Conservation (phyloP, 139 green algal species). For the Chlamydomonas sp. region DNA sequence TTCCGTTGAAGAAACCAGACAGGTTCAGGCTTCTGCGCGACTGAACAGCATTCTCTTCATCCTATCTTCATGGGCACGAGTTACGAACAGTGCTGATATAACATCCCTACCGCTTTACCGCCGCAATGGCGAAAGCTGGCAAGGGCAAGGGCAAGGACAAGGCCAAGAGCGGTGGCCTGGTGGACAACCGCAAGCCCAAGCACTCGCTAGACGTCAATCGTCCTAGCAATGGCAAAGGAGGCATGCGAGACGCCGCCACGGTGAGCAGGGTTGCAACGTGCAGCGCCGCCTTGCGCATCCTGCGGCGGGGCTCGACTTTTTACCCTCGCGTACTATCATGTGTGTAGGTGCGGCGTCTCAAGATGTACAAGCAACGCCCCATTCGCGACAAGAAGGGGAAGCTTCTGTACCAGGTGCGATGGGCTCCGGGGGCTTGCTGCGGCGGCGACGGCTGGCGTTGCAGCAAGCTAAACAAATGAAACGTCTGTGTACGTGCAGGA, state of each 20-base stretch:
- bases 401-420: conserved; percentile 80
- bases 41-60: too few species aligned
- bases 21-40: too few species aligned
- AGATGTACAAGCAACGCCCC: conserved; percentile 96
- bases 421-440: too few species aligned
- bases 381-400: conserved; percentile 91
- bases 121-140: conserved; percentile 32
- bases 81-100: too few species aligned
- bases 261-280: conserved; percentile 52
- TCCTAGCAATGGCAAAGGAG: conserved; percentile 63
- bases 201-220: conserved; percentile 80
- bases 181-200: conserved; percentile 82
- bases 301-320: too few species aligned
- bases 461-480: too few species aligned
- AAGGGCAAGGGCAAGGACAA: conserved; percentile 26
- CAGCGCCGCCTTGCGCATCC: not conserved
- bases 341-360: conserved; percentile 86
- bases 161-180: conserved; percentile 15
- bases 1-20: too few species aligned
- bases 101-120: too few species aligned
- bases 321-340: not conserved
- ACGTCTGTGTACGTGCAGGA: conserved; percentile 60
- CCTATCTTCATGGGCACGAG: too few species aligned
- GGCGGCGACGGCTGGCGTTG: too few species aligned
- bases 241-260: conserved; percentile 79